Evolutionary conservation across 768 basidiomycete genomes (phyloP), one percentile per base, ranked within the genome.

Genomic region (Boletus fagicola): DNA sequence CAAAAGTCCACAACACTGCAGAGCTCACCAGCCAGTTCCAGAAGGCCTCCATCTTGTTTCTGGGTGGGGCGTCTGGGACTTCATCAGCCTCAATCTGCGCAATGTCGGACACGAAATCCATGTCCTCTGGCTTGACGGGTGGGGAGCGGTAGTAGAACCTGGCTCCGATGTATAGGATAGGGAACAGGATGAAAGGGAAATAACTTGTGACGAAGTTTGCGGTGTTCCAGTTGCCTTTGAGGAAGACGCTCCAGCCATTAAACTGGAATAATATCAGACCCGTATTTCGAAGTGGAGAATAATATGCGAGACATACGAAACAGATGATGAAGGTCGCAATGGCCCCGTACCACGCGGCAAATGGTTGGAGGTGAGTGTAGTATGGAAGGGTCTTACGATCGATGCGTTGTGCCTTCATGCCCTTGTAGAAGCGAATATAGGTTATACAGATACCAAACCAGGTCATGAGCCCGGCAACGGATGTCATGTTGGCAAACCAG

Each of bases 201-300:
- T 95, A 97, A 70, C 84, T 92, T 24, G 92, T 93, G 53, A 95
- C 78, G 64, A 96, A 95, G n/a, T 72, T 79, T 31, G 81, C 84
- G 5, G 76, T 77, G 28, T 69, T 67, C 91, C 85, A 87, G 0
- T 73, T 59, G 26, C 71, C 76, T 51, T 71, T 73, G 50, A 85
- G 73, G 78, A 86, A 87, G 43, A 85, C 81, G 3, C 61, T 54
- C 69, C 72, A 83, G 15, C 76, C 80, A 56, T 71, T 78, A 67
- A 82, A 81, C 79, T 80, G 58, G 63, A 45, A 54, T 15, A 74
- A 78, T 18, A 75, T 78, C 16, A 68, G 49, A 76, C 44, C 33
- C 18, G 3, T 35, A 28, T 43, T 30, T 7, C 6, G 24, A 22
- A 24, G 39, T 38, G 9, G 16, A 44, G n/a, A 20, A 44, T 43